These are phyloP conservation scores for Ophiostoma piceae DNA, from an alignment of 2,329 filamentous ascomycete species.

Conservation along the genomic window DNA sequence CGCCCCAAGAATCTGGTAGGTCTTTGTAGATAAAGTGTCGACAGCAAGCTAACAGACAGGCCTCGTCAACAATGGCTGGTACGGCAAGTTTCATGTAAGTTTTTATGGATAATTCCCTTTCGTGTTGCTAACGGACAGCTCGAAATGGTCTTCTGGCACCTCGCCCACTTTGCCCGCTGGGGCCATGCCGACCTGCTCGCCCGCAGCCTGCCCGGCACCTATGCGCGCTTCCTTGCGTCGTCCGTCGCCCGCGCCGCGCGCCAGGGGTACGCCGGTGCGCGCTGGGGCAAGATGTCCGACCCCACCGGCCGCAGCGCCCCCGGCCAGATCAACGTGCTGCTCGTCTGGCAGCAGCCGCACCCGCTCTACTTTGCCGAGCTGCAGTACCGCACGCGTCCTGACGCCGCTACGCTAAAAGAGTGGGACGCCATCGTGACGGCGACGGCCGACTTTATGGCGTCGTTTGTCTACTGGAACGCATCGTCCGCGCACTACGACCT, in stretches of 20 bases:
- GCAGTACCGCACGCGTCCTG: conserved; percentile 43
- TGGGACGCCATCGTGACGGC: neutral
- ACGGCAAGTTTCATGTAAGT: conserved; percentile 36
- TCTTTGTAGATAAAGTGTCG: neutral
- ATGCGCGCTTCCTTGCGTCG: neutral
- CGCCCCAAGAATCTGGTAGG: neutral
- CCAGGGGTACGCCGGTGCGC: neutral
- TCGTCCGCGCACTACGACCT: neutral
- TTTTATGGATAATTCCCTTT: conserved; percentile 18
- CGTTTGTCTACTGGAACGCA: neutral
- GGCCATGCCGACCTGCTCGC: conserved; percentile 37
- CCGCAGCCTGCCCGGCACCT: neutral
- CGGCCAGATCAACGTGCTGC: conserved; percentile 55
- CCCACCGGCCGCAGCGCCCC: conserved; percentile 45
- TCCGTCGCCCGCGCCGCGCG: neutral
- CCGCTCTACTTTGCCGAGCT: conserved; percentile 56
- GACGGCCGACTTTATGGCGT: neutral
- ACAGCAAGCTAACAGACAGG: conserved; percentile 31
- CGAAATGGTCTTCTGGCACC: conserved; percentile 53
- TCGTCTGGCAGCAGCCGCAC: conserved; percentile 61
- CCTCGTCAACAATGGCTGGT: conserved; percentile 52
- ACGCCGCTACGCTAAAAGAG: neutral
- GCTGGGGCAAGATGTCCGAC: neutral
- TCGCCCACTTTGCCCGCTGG: conserved; percentile 48
- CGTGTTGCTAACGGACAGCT: conserved; percentile 31